Percentiles rank a stretch among this genome's conserved stretches.
Conservation (phyloP, 2,329 filamentous ascomycete genomes). For the Didymella lethalis region DNA sequence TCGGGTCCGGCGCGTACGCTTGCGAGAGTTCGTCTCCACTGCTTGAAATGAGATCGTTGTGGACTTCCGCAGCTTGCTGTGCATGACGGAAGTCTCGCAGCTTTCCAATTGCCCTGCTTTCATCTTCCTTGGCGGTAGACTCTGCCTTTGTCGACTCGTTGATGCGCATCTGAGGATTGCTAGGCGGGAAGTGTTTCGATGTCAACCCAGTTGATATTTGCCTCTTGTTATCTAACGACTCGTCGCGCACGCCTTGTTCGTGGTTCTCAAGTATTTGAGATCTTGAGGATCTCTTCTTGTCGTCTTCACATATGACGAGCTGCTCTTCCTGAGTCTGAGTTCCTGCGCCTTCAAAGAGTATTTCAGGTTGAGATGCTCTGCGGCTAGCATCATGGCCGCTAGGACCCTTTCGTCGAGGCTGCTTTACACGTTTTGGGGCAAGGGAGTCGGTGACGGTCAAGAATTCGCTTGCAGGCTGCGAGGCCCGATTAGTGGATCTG, state of each 20-base stretch:
- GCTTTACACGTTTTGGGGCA: background rate
- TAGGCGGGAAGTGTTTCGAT: slow-evolving; percentile 23
- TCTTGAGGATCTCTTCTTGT: slow-evolving; percentile 10
- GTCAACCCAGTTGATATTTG: background rate
- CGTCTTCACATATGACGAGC: background rate
- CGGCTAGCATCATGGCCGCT: background rate
- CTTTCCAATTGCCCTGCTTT: background rate
- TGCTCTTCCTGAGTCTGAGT: background rate
- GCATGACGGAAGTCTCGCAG: background rate
- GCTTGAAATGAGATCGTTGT: background rate
- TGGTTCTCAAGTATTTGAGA: background rate
- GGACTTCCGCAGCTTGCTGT: background rate
- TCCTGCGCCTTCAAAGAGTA: background rate
- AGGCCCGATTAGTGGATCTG: background rate
- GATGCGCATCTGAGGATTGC: slow-evolving; percentile 25
- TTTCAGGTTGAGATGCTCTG: background rate
- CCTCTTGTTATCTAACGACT: no score
- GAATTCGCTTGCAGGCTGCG: slow-evolving; percentile 13
- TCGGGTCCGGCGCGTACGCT: background rate
- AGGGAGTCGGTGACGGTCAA: background rate
- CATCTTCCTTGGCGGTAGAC: background rate
- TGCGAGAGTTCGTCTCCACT: slow-evolving; percentile 33
- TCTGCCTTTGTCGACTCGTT: slow-evolving; percentile 31
- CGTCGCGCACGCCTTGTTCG: no score
- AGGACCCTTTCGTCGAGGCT: background rate